phyloP scores from a whole-genome alignment of 2,329 filamentous ascomycete species.

The Apiospora phragmitis region DNA sequence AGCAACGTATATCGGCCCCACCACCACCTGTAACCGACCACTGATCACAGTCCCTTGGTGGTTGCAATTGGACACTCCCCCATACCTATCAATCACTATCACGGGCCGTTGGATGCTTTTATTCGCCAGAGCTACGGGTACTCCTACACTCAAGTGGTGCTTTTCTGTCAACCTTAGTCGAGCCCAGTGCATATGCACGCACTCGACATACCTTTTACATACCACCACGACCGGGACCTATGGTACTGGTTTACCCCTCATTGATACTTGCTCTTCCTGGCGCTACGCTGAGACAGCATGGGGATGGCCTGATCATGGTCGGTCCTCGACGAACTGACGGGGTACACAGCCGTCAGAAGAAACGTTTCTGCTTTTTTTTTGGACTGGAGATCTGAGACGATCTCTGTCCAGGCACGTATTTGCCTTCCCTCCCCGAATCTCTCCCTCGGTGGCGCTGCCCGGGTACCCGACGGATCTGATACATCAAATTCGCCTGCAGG shows the following conservation, averaged over 20 bases:
- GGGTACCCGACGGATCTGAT: not conserved
- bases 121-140: not conserved
- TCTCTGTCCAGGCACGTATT: not conserved
- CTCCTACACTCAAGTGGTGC: not conserved
- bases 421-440: not conserved
- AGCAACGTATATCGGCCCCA: not conserved
- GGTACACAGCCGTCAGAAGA: slow-evolving; percentile 1
- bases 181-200: not conserved
- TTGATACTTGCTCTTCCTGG: not conserved
- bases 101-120: not conserved
- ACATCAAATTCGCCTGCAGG: not conserved
- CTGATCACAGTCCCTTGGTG: not conserved
- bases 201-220: not conserved
- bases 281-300: not conserved
- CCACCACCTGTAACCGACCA: not conserved
- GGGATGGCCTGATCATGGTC: not conserved
- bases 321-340: not conserved
- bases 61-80: not conserved
- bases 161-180: not conserved
- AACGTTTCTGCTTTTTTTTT: not conserved
- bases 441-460: not conserved
- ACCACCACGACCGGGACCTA: not conserved
- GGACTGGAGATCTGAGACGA: not conserved
- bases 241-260: not conserved
- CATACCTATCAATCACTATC: slow-evolving; percentile 2